Conservation (phyloP, 139 green algal genomes). For the Coccomyxa sp. region DNA sequence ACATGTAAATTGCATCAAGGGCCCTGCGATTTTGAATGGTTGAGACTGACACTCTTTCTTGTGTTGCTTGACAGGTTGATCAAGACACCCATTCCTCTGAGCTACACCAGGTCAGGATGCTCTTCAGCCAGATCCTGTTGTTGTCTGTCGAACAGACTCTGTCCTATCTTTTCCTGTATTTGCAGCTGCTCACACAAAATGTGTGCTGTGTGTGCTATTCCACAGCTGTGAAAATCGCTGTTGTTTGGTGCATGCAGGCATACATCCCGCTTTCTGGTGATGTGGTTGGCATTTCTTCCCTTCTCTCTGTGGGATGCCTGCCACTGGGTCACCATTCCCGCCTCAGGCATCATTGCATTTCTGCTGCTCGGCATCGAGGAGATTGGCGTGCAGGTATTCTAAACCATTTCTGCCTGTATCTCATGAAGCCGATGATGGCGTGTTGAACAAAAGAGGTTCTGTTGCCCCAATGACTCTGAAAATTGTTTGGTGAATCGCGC, state of each 20-base stretch:
- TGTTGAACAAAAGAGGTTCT: too few species aligned
- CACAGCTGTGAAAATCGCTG: too few species aligned
- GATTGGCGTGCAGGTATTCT: slow-evolving; percentile 70
- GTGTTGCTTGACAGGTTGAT: slow-evolving; percentile 65
- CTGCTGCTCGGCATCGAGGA: slow-evolving; percentile 83
- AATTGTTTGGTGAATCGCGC: background rate
- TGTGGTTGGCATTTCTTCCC: slow-evolving; percentile 65
- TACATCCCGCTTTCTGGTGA: slow-evolving; percentile 69
- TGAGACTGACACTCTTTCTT: too few species aligned
- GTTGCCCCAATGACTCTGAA: too few species aligned
- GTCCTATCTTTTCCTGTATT: too few species aligned
- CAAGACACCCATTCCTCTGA: slow-evolving; percentile 73
- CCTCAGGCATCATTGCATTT: slow-evolving; percentile 52
- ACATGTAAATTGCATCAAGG: too few species aligned
- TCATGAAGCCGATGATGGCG: too few species aligned
- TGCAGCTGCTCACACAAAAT: too few species aligned
- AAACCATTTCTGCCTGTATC: background rate
- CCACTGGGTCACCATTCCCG: slow-evolving; percentile 54
- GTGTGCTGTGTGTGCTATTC: too few species aligned
- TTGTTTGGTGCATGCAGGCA: slow-evolving; percentile 37
- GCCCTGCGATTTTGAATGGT: too few species aligned
- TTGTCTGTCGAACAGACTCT: background rate
- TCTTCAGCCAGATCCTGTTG: background rate
- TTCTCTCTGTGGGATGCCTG: slow-evolving; percentile 68
- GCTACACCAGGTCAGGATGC: slow-evolving; percentile 45